Base-by-base conservation (phyloP, 805 yeast species). In the Candida silvicultrix region DNA sequence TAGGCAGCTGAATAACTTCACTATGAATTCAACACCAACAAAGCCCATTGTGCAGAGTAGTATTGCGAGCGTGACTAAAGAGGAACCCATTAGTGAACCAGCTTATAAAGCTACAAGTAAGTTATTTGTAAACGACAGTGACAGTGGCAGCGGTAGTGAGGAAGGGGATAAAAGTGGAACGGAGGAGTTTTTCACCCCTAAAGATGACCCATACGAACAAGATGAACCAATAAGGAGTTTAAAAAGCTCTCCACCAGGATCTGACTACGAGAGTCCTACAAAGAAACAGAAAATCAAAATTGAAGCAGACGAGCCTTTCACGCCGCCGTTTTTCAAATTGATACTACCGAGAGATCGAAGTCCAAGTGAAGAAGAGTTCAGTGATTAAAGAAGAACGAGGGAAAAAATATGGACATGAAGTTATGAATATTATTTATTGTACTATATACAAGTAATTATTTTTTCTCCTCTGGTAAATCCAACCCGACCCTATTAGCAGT, bases 401-500 rank as follows among this genome's bases (percentile, higher is more conserved):
- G 25, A 23, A n/a, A n/a, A n/a, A n/a, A n/a, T n/a, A n/a, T n/a
- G n/a, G n/a, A n/a, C n/a, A n/a, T n/a, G n/a, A n/a, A n/a, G n/a
- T n/a, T n/a, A n/a, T n/a, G n/a, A n/a, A n/a, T n/a, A n/a, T n/a
- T n/a, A n/a, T n/a, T n/a, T n/a, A n/a, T n/a, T n/a, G n/a, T n/a
- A n/a, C n/a, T n/a, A n/a, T n/a, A n/a, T n/a, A n/a, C n/a, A n/a
- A n/a, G n/a, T n/a, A n/a, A n/a, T n/a, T n/a, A 23, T 10, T 23
- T 10, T n/a, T 38, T 38, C 4, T 38, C 58, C 49, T 72, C 70
- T 8, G 89, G 89, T 14, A 83, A 68, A 44, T 80, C 79, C 44
- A 92, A 73, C 0, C 99, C 99, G n/a, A 92, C 99, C 51, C 82
- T 76, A 46, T 82, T 75, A 7, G 98, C 99, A 1, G 96, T 85